Conservation (phyloP, 495 filamentous ascomycete genomes). For the Tuber microsphaerosporum region DNA sequence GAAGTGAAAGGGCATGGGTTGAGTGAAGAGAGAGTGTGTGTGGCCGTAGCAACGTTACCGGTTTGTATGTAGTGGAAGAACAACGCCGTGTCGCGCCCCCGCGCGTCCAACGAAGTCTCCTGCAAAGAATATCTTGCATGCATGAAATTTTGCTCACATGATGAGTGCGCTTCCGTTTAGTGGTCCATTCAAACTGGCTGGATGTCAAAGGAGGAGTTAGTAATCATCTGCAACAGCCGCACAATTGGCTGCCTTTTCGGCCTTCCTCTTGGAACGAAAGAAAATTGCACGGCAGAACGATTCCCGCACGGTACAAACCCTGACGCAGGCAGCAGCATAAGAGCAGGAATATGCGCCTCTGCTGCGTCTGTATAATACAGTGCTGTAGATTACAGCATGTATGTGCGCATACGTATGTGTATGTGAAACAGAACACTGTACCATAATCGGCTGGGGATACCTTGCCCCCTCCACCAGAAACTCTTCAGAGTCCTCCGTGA, state of each 20-base stretch:
- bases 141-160: conserved; percentile 39
- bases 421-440: neutral
- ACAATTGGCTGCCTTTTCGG: conserved; percentile 6
- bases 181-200: neutral
- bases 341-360: neutral
- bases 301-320: neutral
- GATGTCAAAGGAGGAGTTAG: neutral
- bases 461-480: neutral
- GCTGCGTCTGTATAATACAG: neutral
- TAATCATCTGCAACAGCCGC: neutral
- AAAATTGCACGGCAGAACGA: neutral
- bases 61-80: conserved; percentile 24
- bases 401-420: neutral
- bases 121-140: conserved; percentile 40
- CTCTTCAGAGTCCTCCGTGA: neutral
- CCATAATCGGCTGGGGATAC: neutral
- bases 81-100: conserved; percentile 31
- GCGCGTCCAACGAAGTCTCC: conserved; percentile 36
- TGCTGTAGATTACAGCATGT: neutral
- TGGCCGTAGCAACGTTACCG: conserved; percentile 31
- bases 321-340: neutral
- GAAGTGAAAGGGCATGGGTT: neutral
- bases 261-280: neutral
- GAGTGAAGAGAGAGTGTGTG: neutral
- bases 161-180: conserved; percentile 11